Conservation (phyloP, 2,329 filamentous ascomycete species). For the Cladophialophora psammophila region DNA sequence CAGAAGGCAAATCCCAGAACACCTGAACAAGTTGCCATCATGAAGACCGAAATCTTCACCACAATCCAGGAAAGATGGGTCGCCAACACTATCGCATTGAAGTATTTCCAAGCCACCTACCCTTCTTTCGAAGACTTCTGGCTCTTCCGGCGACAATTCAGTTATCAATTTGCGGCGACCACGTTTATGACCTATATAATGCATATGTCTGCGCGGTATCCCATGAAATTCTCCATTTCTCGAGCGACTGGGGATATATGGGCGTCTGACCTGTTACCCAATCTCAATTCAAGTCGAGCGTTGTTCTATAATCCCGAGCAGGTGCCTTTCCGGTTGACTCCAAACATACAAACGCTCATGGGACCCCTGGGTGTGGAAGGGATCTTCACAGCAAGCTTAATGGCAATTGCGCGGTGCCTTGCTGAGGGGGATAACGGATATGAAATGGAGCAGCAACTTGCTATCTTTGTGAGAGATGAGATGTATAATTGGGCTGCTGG, state of each 20-base stretch:
- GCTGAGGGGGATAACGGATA: constrained; percentile 63
- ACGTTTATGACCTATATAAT: constrained; percentile 99
- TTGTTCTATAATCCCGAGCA: constrained; percentile 95
- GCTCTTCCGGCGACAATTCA: constrained; percentile 97
- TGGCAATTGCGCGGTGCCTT: constrained; percentile 94
- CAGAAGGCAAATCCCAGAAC: constrained; percentile 56
- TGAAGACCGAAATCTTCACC: constrained; percentile 88
- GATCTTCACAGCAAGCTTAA: constrained; percentile 92
- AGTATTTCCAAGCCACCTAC: constrained; percentile 89
- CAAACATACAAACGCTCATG: constrained; percentile 95
- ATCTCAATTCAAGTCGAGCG: constrained; percentile 82
- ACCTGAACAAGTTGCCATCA: constrained; percentile 72
- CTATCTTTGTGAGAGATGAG: constrained; percentile 94
- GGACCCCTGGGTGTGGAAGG: constrained; percentile 94
- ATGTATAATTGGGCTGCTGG: constrained; percentile 97
- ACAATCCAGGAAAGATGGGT: constrained; percentile 96
- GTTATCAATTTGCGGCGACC: constrained; percentile 90
- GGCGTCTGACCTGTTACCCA: constrained; percentile 92
- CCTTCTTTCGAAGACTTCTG: constrained; percentile 93
- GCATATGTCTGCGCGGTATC: constrained; percentile 95
- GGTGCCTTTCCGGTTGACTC: constrained; percentile 95
- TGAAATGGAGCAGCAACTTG: constrained; percentile 93
- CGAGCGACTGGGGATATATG: constrained; percentile 90
- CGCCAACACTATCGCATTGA: constrained; percentile 77
- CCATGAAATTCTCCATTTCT: constrained; percentile 92